Evolutionary conservation across 129 eudicot species (phyloP), one percentile per base, ranked within the genome.

Genomic region (Centaurea solstitialis): DNA sequence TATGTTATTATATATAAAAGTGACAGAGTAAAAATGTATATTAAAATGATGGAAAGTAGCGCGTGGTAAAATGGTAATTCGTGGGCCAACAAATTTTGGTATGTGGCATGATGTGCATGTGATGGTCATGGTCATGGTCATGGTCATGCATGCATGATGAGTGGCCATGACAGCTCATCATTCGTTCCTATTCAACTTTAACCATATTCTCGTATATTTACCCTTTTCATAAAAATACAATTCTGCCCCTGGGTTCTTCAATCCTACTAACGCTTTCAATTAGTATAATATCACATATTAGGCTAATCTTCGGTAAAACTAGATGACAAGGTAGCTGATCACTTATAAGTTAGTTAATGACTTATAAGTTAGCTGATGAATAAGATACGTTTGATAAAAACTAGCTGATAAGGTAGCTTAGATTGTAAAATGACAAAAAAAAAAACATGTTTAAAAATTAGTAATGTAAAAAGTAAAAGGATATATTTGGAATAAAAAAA

Each of bases 71-170:
- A n/a, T 5, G 9, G 47, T 41, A 41, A 41, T 33, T 3, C 37
- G 62, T 53, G 62, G 62, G 62, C 62, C 21, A 53, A 4, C 18
- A 17, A 17, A 53, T 57, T 17, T 57, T 57, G 23, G 22, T 57
- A 47, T 57, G 26, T 76, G 73, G 80, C 73, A 64, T 76, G 59
- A 76, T 64, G n/a, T 62, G 80, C 80, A 76, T 76, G 80, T 40
- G 72, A 76, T 76, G 73, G 73, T 76, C 30, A 76, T 76, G 80
- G 80, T 76, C 80, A 76, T 76, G 80, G n/a, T n/a, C 80, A 70
- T 37, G 73, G 45, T 76, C n/a, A n/a, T n/a, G n/a, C 80, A 76
- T 76, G 80, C 80, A 70, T 37, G 72, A 28, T 76, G 8, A 40
- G 22, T 67, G 81, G 65, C 39, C 77, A 73, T 73, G 65, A 18